Conservation (phyloP, 179 eudicot species). For the Patellifolia procumbens region DNA sequence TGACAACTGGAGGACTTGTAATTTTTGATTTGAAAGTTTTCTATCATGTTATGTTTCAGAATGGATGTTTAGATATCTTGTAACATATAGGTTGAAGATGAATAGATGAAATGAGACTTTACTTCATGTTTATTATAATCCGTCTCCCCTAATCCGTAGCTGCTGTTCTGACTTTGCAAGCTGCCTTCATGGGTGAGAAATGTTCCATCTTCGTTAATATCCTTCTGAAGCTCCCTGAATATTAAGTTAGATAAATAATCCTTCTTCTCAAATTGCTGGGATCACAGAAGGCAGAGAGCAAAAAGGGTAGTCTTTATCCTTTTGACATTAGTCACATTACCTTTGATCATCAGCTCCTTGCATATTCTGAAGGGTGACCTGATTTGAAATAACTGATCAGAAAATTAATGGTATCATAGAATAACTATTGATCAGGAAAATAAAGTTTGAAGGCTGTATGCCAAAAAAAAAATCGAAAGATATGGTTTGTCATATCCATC, state of each 20-base stretch:
- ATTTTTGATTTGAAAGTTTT: neutral
- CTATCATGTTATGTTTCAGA: neutral
- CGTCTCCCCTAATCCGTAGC: conserved; percentile 24
- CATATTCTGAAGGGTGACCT: conserved; percentile 52
- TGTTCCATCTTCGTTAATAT: conserved; percentile 27
- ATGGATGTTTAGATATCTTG: neutral
- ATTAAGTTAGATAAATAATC: conserved; percentile 20
- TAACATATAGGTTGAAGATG: conserved; percentile 12
- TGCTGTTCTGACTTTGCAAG: conserved; percentile 38
- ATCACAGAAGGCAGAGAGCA: neutral
- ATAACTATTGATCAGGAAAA: conserved; percentile 21
- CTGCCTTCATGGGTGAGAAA: conserved; percentile 20
- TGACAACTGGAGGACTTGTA: neutral
- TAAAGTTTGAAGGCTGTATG: neutral
- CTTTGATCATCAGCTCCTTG: conserved; percentile 48
- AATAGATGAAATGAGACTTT: conserved; percentile 18
- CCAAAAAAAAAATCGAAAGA: neutral
- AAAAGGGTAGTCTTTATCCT: neutral
- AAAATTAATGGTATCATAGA: neutral
- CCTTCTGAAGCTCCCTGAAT: conserved; percentile 36
- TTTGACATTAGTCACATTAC: conserved; percentile 30
- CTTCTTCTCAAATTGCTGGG: neutral
- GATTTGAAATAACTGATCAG: conserved; percentile 31
- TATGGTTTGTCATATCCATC: neutral
- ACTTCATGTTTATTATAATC: conserved; percentile 30